Evolutionary conservation across 1,284 basidiomycete species (phyloP), one percentile per base, ranked within the genome.

Genomic region (Trichosporon faecale): DNA sequence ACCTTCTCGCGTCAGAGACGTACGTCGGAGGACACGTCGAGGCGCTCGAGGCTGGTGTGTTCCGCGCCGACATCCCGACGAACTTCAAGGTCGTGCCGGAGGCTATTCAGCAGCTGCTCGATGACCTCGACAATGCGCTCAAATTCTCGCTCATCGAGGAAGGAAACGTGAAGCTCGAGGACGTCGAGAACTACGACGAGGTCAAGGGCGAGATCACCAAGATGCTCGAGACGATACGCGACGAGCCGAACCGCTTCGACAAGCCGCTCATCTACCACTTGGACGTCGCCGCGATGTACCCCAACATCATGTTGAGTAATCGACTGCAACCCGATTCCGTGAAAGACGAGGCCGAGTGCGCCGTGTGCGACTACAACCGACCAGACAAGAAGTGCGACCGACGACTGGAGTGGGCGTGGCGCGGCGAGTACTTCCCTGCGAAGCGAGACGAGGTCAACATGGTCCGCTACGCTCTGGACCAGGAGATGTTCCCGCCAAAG

Each of bases 281-380:
- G 79, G 97, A 99, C 80, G 97, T 99, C 73, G 97, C 97, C 1
- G 97, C 97, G 75, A 99, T 99, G 97, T 99, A 99, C 80, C 97
- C 97, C 70, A 99, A 99, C 85, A 99, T 99, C 89, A 99, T 99
- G 97, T 91, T 99, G 86, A 98, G 95, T 33, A 99, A 99, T 82
- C 93, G 97, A 68, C 88, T 99, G 2, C 97, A 99, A 78, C 97
- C 97, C 1, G 97, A 99, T 83, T 97, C 97, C 0, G 93, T 99
- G 83, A 93, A 98, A 18, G 93, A 96, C 79, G 97, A 99, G 83
- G 90, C 95, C 8, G 92, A 91, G 60, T 99, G 97, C 80, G 97
- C 97, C 0, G 95, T 98, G 6, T 99, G 97, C 85, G 97, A 99
- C 84, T 99, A 92, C 84, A 99, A 99, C 79, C 89, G 95, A 5